Conservation (phyloP, 2,329 filamentous ascomycete species). For the Calonectria pauciramosa region DNA sequence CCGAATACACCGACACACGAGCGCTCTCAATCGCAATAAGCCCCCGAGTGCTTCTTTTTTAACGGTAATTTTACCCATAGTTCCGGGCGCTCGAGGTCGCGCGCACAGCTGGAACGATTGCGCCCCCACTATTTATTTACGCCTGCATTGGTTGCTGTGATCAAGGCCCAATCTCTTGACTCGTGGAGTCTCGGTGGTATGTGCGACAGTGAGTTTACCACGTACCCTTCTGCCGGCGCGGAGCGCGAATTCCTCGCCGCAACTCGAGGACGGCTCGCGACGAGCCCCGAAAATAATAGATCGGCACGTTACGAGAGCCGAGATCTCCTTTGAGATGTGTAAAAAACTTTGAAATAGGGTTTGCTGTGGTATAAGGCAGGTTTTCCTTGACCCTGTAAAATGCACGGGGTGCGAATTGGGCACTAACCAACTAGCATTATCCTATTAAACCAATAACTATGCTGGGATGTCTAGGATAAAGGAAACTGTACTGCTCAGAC, state of each 20-base stretch:
- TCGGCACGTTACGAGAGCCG: not conserved
- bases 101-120: not conserved
- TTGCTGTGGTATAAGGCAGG: not conserved
- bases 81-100: not conserved
- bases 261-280: not conserved
- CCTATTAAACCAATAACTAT: slow-evolving; percentile 1
- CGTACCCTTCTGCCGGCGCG: not conserved
- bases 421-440: not conserved
- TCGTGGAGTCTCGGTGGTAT: slow-evolving; percentile 1
- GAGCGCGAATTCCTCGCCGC: not conserved
- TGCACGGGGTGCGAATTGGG: slow-evolving; percentile 2
- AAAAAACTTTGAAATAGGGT: not conserved
- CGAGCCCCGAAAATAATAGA: not conserved
- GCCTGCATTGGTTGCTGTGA: slow-evolving; percentile 7
- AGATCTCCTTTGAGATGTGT: not conserved
- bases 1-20: not conserved
- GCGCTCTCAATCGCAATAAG: not conserved
- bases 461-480: not conserved
- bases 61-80: not conserved
- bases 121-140: slow-evolving; percentile 9
- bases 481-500: not conserved
- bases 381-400: not conserved
- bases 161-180: not conserved
- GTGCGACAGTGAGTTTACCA: not conserved
- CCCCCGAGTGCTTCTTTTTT: not conserved